Conservation (phyloP, 2,329 filamentous ascomycete species). For the Penicillium sp. region DNA sequence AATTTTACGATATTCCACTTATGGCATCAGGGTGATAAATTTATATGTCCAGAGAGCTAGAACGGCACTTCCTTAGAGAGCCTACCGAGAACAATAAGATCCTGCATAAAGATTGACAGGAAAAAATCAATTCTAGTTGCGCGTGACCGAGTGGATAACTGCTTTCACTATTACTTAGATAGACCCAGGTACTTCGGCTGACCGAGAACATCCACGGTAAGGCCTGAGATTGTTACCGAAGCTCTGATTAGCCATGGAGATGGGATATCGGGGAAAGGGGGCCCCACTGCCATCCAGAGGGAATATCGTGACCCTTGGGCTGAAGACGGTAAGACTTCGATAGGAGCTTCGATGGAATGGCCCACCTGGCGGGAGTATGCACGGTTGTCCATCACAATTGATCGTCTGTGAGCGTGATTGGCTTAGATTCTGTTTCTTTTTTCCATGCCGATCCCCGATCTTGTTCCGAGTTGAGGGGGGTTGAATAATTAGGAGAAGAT, state of each 20-base stretch:
- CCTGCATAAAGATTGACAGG: constrained; percentile 2
- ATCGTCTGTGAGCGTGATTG: not conserved
- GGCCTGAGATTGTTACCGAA: constrained; percentile 19
- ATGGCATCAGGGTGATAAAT: constrained; percentile 9
- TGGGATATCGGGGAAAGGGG: constrained; percentile 6
- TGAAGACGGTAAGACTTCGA: constrained; percentile 14
- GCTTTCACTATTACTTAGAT: constrained; percentile 28
- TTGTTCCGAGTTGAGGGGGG: not conserved
- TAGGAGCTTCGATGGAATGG: constrained; percentile 12
- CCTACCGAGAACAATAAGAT: constrained; percentile 17
- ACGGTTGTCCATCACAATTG: not conserved
- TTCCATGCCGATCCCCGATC: not conserved
- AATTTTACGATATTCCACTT: not conserved
- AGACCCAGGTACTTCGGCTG: constrained; percentile 19
- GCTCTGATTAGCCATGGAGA: not conserved
- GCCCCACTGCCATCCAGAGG: not conserved
- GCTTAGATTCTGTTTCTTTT: not conserved
- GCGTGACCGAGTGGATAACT: constrained; percentile 26
- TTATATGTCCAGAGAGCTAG: constrained; percentile 22
- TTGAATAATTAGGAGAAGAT: not conserved
- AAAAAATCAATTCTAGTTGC: constrained; percentile 11
- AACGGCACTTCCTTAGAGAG: constrained; percentile 17
- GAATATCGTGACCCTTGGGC: constrained; percentile 4
- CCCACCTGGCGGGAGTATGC: constrained; percentile 4
- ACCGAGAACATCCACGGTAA: constrained; percentile 25